phyloP scores from a whole-genome alignment of 345 rosid genomes.

The Rhodamnia rubescens region DNA sequence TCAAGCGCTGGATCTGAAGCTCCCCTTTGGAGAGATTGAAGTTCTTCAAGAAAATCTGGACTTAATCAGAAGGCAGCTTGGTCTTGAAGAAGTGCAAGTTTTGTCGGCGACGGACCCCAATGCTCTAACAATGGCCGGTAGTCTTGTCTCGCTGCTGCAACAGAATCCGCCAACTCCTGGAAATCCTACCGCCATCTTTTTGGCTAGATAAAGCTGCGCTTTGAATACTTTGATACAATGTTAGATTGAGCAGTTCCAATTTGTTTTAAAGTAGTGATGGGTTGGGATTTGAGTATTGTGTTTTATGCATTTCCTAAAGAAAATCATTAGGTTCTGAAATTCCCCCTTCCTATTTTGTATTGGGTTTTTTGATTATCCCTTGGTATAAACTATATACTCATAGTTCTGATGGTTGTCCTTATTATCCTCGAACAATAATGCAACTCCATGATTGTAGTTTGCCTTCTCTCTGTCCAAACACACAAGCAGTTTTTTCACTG shows the following conservation, averaged over 20 bases:
- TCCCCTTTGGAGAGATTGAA: slow-evolving; percentile 81
- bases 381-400: not conserved
- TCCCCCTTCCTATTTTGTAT: not conserved
- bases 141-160: slow-evolving; percentile 29
- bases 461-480: not conserved
- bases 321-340: not conserved
- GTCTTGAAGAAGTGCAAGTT: slow-evolving; percentile 54
- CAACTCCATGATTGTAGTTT: not conserved
- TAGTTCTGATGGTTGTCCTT: not conserved
- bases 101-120: slow-evolving; percentile 35
- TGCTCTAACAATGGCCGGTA: slow-evolving; percentile 44
- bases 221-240: not conserved
- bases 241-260: not conserved
- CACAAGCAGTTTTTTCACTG: not conserved
- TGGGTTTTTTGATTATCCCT: not conserved
- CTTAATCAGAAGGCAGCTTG: slow-evolving; percentile 69
- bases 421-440: not conserved
- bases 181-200: slow-evolving; percentile 65
- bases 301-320: not conserved
- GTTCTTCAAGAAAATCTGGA: slow-evolving; percentile 68
- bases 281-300: not conserved
- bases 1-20: slow-evolving; percentile 66
- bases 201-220: slow-evolving; percentile 24
- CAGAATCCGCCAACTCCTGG: slow-evolving; percentile 86
- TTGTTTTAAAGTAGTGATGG: not conserved